These are phyloP conservation scores for Pyrenochaeta sp. DNA, from an alignment of 2,329 filamentous ascomycete genomes.

Conservation along the genomic window DNA sequence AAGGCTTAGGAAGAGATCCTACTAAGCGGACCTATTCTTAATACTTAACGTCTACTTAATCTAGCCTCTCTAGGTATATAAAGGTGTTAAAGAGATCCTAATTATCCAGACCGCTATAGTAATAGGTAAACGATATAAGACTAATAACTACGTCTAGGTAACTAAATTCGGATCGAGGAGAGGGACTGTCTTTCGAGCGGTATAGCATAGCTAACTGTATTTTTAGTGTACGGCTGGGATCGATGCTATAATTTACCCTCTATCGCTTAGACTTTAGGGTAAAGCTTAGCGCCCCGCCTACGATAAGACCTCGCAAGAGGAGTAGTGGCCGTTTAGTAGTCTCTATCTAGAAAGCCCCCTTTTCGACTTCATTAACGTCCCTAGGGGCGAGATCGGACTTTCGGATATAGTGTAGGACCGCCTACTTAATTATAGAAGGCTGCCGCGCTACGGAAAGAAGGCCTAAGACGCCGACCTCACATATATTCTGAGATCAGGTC, in stretches of 20 bases:
- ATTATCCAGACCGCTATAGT: constrained; percentile 66
- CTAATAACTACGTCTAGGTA: constrained; percentile 54
- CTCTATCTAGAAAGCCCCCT: constrained; percentile 43
- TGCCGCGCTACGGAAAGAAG: constrained; percentile 54
- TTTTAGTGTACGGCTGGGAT: constrained; percentile 62
- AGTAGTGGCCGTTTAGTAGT: constrained; percentile 49
- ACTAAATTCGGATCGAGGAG: constrained; percentile 69
- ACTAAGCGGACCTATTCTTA: constrained; percentile 52
- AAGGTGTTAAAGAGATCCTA: constrained; percentile 60
- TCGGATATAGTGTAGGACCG: constrained; percentile 55
- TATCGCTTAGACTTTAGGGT: constrained; percentile 66
- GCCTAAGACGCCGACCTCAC: constrained; percentile 51
- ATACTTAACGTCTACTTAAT: constrained; percentile 64
- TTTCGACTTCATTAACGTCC: constrained; percentile 33
- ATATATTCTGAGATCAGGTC: constrained; percentile 47
- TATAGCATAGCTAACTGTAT: constrained; percentile 62
- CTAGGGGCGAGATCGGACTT: constrained; percentile 32
- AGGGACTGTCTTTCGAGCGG: constrained; percentile 69
- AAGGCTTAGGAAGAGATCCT: constrained; percentile 51
- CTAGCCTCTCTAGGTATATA: constrained; percentile 55
- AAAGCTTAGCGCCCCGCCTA: constrained; percentile 62
- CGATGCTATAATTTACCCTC: constrained; percentile 69
- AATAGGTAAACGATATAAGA: constrained; percentile 58
- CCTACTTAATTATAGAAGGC: constrained; percentile 30
- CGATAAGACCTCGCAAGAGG: constrained; percentile 63